These are phyloP conservation scores for Conticribra guillardii DNA, from an alignment of 108 stramenopile species.

Conservation along the genomic window DNA sequence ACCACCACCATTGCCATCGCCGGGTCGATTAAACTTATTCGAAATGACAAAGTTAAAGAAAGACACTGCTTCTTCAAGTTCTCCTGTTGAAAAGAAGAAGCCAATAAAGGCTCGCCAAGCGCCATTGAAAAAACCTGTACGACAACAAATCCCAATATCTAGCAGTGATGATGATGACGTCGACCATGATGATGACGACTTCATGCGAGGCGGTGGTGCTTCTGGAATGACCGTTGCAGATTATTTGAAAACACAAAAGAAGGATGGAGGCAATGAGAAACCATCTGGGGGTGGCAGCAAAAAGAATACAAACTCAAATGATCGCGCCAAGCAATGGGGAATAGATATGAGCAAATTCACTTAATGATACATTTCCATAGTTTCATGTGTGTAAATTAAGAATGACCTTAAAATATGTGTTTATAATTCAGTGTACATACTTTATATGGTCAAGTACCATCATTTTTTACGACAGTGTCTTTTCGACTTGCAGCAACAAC, in stretches of 20 bases:
- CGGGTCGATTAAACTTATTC: constrained; percentile 11
- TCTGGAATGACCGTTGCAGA: constrained; percentile 60
- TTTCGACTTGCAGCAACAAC: constrained; percentile 55
- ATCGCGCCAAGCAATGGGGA: constrained; percentile 64
- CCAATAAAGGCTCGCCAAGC: background rate
- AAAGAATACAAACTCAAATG: constrained; percentile 35
- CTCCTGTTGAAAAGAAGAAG: background rate
- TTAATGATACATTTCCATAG: constrained; percentile 7
- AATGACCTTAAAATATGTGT: too few species aligned
- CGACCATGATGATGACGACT: constrained; percentile 60
- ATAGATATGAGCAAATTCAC: constrained; percentile 64
- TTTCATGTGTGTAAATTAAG: too few species aligned
- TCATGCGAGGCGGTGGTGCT: constrained; percentile 45
- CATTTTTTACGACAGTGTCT: background rate
- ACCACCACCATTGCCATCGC: constrained; percentile 5
- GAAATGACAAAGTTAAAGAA: constrained; percentile 29
- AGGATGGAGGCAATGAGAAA: constrained; percentile 25
- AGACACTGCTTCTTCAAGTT: constrained; percentile 2
- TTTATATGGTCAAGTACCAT: too few species aligned
- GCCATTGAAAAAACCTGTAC: constrained; percentile 28
- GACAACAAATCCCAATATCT: constrained; percentile 45
- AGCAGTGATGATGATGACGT: constrained; percentile 34
- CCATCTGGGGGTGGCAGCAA: constrained; percentile 26
- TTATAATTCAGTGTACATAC: too few species aligned
- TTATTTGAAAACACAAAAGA: constrained; percentile 46